Evolutionary conservation across 495 filamentous ascomycete species (phyloP), one percentile per base, ranked within the genome.

Genomic region (Neurospora sp.): DNA sequence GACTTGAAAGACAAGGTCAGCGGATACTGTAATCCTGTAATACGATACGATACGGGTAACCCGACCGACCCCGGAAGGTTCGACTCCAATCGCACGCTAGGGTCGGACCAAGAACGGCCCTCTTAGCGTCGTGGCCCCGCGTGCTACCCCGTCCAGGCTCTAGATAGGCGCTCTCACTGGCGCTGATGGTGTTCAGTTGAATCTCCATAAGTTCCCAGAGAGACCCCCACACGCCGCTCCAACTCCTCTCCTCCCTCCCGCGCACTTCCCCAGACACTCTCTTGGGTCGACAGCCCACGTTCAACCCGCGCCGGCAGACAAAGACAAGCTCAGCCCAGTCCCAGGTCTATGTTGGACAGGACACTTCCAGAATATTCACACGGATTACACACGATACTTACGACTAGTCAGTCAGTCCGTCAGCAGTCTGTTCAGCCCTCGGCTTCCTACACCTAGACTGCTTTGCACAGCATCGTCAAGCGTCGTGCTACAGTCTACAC

Each of bases 191-290:
- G 46, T 54, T 35, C 12, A 1, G 54, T 35, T 62, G 54, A 62
- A 35, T 62, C 54, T 62, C 54, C 54, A 62, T 62, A 62, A 62
- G 54, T 62, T 62, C 54, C 54, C 54, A 31, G 46, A 37, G 73
- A 79, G 78, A 81, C 79, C 79, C 79, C 79, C 79, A 81, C 79
- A 77, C 79, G 74, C 74, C 76, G 74, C 77, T 72, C 71, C 72
- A 62, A 72, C 71, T 72, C 71, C 41, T 72, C 72, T 76, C 73
- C 75, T 77, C 78, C 77, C 75, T 62, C 49, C 49, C 54, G 54
- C 54, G 49, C 54, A 73, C 78, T 77, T 77, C 74, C 75, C 78
- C 77, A 79, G 74, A 74, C 75, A 77, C 70, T 79, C 71, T 71
- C 70, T 70, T 74, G 72, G 72, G 74, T 60, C 49, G 20, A 31